Base-by-base conservation (phyloP, 352 stramenopile species). In the Pilasporangium apinafurcum region DNA sequence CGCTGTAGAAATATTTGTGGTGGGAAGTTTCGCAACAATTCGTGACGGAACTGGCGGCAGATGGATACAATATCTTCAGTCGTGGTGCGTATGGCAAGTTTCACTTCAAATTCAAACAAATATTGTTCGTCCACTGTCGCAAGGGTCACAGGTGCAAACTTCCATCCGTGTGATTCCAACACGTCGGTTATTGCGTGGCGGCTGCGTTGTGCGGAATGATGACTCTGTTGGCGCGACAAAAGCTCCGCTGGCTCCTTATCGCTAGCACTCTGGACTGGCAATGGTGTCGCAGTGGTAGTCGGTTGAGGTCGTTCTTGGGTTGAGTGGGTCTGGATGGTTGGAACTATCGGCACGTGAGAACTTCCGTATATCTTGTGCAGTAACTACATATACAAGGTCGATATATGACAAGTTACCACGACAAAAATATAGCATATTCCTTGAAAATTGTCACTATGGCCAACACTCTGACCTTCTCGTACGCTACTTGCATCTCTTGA, bases 51-150 rank as follows among this genome's bases (percentile, higher is more conserved):
- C 7, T 43, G 56, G 18, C 69, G 61, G 35, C 65, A 83, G 8
- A 70, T 59, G 16, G 38, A 41, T 14, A 86, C 77, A 37, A 87
- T 48, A 32, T 89, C 75, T 17, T 53, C 56, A 0, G 56, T 50
- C 22, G 49, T 61, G 10, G 65, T 80, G 13, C 68, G 55, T 18
- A 89, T 51, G 17, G 62, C 59, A 16, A 86, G 59, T 37, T 80
- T 84, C 37, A 90, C 77, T 46, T 92, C 68, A 48, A 89, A 86
- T 48, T 87, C 81, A 26, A 92, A 89, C 7, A 92, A 55, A 34
- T 59, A 59, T 44, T 92, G 75, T 26, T 90, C 77, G 44, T 92
- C 77, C 26, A 64, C 64, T 2, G 68, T 44, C 13, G 62, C 53
- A 20, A 92, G 56, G n/a, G 52, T 37, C 9, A 90, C 67, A 0